phyloP scores from a whole-genome alignment of 202 grass and related monocot species.

The Schoenoplectus triqueter region DNA sequence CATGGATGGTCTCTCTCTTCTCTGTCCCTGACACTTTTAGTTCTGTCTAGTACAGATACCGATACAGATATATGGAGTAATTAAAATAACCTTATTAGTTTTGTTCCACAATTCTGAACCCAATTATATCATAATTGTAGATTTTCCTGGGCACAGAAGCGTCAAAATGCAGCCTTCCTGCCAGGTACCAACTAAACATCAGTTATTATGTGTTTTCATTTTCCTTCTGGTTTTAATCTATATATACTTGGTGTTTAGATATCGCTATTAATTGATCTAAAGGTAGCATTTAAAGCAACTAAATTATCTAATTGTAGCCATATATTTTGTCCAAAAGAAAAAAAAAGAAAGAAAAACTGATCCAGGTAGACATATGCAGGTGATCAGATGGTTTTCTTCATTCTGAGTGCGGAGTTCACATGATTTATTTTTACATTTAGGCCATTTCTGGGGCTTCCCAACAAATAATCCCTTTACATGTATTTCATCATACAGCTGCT shows the following conservation, averaged over 20 bases:
- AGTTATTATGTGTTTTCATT: background rate
- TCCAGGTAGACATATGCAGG: slow-evolving; percentile 47
- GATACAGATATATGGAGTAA: no score
- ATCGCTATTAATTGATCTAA: background rate
- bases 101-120: background rate
- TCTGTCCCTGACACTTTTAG: no score
- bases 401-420: slow-evolving; percentile 61
- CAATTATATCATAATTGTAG: background rate
- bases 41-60: no score
- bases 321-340: background rate
- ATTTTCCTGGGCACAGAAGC: slow-evolving; percentile 43
- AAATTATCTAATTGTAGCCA: background rate
- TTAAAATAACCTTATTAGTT: no score
- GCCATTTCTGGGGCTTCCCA: slow-evolving; percentile 58
- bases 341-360: background rate
- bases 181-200: slow-evolving; percentile 37
- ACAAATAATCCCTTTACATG: slow-evolving; percentile 8
- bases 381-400: slow-evolving; percentile 80
- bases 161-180: slow-evolving; percentile 38
- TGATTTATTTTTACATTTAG: slow-evolving; percentile 62
- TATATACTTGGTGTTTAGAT: background rate
- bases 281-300: background rate
- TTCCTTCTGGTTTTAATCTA: background rate
- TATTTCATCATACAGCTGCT: background rate
- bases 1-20: no score